A percentile compares a stretch with the other conserved stretches of the same genome.
phyloP scores from a whole-genome alignment of 2,329 filamentous ascomycete species.

The Apiospora saccharicola region DNA sequence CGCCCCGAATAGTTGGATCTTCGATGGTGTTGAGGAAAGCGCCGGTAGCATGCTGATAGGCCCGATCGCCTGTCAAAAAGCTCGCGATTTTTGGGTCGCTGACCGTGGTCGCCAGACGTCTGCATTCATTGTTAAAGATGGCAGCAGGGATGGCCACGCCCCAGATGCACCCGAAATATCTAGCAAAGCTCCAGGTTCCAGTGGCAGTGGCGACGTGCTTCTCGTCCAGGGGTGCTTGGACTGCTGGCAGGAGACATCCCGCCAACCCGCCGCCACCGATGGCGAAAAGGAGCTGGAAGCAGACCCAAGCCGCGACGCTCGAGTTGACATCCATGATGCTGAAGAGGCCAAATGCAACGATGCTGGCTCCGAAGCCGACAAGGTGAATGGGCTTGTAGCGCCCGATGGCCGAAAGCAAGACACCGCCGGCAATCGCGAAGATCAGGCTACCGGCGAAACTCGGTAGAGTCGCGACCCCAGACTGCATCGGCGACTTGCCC shows the following conservation, averaged over 20 bases:
- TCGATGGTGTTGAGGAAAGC: constrained; percentile 12
- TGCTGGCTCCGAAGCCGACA: constrained; percentile 11
- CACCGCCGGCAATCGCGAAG: constrained; percentile 17
- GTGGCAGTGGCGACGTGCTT: constrained; percentile 23
- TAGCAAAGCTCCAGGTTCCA: constrained; percentile 46
- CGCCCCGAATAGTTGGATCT: neutral
- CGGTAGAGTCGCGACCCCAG: constrained; percentile 33
- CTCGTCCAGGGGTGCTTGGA: constrained; percentile 14
- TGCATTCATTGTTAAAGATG: constrained; percentile 40
- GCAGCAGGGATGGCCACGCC: constrained; percentile 48
- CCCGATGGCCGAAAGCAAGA: constrained; percentile 1
- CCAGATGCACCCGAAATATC: constrained; percentile 48
- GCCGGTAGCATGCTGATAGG: constrained; percentile 8
- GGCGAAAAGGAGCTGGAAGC: constrained; percentile 30
- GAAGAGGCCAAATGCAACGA: constrained; percentile 10
- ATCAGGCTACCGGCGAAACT: constrained; percentile 26
- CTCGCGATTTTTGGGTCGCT: constrained; percentile 8
- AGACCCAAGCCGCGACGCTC: constrained; percentile 24
- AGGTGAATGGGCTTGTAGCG: constrained; percentile 16
- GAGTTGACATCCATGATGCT: constrained; percentile 15
- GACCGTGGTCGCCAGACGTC: neutral
- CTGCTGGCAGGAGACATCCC: constrained; percentile 10
- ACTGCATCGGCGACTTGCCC: constrained; percentile 28
- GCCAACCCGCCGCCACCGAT: constrained; percentile 25
- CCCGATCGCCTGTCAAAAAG: neutral